Percentiles rank a stretch among this genome's conserved stretches.
Evolutionary conservation across 23 red algal genomes (phyloP).

Genomic region (Gracilaria caudata): DNA sequence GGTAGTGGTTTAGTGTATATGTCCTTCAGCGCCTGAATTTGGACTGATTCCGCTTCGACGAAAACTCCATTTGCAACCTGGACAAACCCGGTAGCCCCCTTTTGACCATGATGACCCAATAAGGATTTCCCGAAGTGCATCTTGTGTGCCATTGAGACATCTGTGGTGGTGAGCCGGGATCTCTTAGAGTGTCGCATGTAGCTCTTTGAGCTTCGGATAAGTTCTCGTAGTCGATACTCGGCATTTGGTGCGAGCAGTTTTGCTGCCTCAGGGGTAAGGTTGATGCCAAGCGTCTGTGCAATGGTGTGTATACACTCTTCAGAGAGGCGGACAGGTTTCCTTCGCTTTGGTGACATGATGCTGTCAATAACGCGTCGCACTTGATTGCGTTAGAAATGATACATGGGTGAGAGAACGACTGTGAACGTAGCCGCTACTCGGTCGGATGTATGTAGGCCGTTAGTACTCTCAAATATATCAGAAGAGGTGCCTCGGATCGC

Average conservation of each 20-base stretch:
- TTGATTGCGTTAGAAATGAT: not conserved
- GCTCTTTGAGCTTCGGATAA: conserved; percentile 82
- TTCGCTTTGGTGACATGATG: conserved; percentile 5
- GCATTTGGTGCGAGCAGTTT: conserved; percentile 69
- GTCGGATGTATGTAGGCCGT: no score
- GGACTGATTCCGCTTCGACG: conserved; percentile 8
- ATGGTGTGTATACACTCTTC: conserved; percentile 52
- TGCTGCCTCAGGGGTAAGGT: conserved; percentile 57
- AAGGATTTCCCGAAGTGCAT: conserved; percentile 3
- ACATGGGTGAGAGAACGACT: no score
- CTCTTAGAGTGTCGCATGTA: conserved; percentile 98
- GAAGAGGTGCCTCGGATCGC: no score
- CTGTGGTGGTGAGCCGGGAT: conserved; percentile 49
- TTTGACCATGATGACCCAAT: conserved; percentile 9
- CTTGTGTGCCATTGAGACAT: conserved; percentile 64
- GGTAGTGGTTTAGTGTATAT: conserved; percentile 4
- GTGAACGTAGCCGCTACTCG: no score
- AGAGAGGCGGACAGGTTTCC: conserved; percentile 22
- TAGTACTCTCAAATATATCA: no score
- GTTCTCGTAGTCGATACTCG: conserved; percentile 86
- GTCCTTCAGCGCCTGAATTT: not conserved
- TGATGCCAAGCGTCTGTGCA: conserved; percentile 29
- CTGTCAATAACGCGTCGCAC: not conserved
- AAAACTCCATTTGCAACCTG: conserved; percentile 25
- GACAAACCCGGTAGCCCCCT: not conserved